Conservation (phyloP, 2,329 filamentous ascomycete genomes). For the Botrytis sinoallii region DNA sequence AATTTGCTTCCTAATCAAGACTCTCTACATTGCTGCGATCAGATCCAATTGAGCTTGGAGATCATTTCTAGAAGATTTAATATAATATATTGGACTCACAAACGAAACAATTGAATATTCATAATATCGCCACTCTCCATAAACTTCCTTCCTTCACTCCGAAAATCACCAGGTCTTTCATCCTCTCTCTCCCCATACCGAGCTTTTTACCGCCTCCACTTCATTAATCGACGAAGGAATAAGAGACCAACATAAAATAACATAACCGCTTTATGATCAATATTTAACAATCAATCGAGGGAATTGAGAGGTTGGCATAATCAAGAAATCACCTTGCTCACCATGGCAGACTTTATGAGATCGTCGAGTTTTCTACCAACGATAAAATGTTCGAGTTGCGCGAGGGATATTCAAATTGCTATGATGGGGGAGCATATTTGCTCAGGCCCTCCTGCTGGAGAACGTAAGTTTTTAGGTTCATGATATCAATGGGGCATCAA, state of each 20-base stretch:
- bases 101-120: neutral
- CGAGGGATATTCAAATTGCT: conserved; percentile 74
- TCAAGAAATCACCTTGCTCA: neutral
- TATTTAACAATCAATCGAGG: conserved; percentile 4
- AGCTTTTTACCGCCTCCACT: neutral
- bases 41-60: neutral
- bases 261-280: conserved; percentile 8
- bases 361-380: conserved; percentile 72
- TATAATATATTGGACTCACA: neutral
- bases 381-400: conserved; percentile 85
- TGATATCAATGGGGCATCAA: conserved; percentile 3
- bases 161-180: neutral
- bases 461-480: conserved; percentile 39
- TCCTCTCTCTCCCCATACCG: neutral
- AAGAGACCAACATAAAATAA: neutral
- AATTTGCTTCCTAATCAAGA: neutral
- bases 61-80: neutral
- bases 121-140: neutral
- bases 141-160: neutral
- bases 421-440: conserved; percentile 85
- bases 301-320: conserved; percentile 1
- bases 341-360: conserved; percentile 36
- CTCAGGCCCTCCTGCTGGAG: conserved; percentile 45
- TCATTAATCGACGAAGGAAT: neutral
- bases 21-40: neutral